Base-by-base conservation (phyloP, 75 land plant species). In the Selaginella moellendorffii region DNA sequence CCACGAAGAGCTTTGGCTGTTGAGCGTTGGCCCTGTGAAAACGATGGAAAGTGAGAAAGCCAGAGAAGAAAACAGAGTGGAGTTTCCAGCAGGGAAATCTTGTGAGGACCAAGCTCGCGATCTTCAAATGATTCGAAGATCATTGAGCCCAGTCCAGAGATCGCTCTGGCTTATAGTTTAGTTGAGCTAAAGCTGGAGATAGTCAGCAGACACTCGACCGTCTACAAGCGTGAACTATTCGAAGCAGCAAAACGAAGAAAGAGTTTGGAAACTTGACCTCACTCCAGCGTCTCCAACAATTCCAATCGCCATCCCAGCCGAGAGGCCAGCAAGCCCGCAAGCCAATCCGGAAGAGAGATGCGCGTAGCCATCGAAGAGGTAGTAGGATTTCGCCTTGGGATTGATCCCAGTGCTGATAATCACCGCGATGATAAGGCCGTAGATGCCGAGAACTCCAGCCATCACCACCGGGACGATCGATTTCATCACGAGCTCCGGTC, bases 401-500 rank as follows among this genome's bases (percentile, higher is more conserved):
- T 81, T 81, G 36, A 81, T 81, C 30, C 83, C 83, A 1, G 83
- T 81, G 54, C 78, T 78, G 54, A 81, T 81, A 54, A 81, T 81
- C 21, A 81, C 83, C 30, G 81, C 83, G 65, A 81, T 81, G 58
- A 81, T 81, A 30, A 81, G 60, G 18, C 83, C 83, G 60, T 81
- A 81, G 27, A 81, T 81, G 65, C 83, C 83, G 30, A 81, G 24
- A 27, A 81, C 83, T 53, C 83, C 83, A 61, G 83, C 83, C 83
- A 81, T 81, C 63, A 81, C 83, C 0, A 81, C 83, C 0, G 83
- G 83, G 10, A 81, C 83, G 25, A 80, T 80, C 26, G 83, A 80
- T 64, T 80, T 80, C 83, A 80, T 80, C 54, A 80, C 83, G 26
- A 81, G 75, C 75, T 81, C 83, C 28, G 83, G 83, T 66, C 83